Evolutionary conservation across 192 early-diverging fungal species (phyloP).

Genomic region (Coemansia sp.): DNA sequence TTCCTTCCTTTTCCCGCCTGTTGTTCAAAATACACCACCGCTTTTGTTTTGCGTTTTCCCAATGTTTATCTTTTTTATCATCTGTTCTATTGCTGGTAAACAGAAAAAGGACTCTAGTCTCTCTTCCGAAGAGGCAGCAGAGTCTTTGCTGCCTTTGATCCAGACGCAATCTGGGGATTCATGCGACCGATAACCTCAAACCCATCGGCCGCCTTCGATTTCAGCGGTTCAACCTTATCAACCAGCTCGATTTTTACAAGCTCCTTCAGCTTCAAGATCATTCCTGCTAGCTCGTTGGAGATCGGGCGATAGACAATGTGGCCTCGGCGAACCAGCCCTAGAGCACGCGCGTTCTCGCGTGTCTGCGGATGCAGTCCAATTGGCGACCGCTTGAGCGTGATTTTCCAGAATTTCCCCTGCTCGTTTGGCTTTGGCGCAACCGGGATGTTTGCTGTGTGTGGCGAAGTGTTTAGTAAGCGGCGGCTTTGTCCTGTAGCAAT

Average conservation of each 20-base stretch:
- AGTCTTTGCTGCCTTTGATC: conserved; percentile 51
- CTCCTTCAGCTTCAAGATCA: conserved; percentile 65
- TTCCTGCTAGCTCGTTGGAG: conserved; percentile 58
- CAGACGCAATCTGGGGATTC: conserved; percentile 44
- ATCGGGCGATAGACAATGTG: conserved; percentile 60
- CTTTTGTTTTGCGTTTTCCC: not conserved
- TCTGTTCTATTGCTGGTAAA: not conserved
- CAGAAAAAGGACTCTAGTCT: not conserved
- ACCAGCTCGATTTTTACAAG: conserved; percentile 59
- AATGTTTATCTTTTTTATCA: conserved; percentile 10
- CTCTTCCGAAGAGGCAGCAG: conserved; percentile 34
- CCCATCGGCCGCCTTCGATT: conserved; percentile 26
- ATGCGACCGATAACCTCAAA: conserved; percentile 50
- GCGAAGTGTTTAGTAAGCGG: not conserved
- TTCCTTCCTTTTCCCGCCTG: not conserved
- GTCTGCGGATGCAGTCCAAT: conserved; percentile 59
- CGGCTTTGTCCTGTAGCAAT: not conserved
- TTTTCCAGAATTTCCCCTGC: conserved; percentile 56
- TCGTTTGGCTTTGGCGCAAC: not conserved
- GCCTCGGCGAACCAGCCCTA: conserved; percentile 60
- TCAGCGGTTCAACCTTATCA: conserved; percentile 29
- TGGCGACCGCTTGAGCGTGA: conserved; percentile 61
- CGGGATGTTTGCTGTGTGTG: not conserved
- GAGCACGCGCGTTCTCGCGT: conserved; percentile 49
- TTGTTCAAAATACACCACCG: not conserved